Evolutionary conservation across 2,329 filamentous ascomycete species (phyloP).

Genomic region (Fonsecaea pedrosoi): DNA sequence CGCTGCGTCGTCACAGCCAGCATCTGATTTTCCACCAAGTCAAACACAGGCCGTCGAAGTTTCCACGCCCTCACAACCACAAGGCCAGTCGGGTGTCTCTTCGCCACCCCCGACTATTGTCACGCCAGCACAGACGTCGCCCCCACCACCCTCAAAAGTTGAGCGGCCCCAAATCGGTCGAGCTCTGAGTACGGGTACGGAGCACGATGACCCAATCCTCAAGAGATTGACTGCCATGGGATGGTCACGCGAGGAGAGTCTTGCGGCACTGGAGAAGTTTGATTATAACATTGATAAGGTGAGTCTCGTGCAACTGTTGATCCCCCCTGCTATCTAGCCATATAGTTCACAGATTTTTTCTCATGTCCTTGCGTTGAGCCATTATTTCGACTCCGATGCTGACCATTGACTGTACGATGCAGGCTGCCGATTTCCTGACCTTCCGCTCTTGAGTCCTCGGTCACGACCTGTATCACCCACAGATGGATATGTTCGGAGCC

Average conservation of each 20-base stretch:
- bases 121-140: conserved; percentile 14
- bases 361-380: neutral
- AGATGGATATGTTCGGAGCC: neutral
- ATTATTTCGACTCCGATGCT: neutral
- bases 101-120: conserved; percentile 11
- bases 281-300: conserved; percentile 97
- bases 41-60: conserved; percentile 11
- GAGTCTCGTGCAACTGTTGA: conserved; percentile 47
- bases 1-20: conserved; percentile 39
- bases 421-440: conserved; percentile 44
- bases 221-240: conserved; percentile 92
- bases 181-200: conserved; percentile 73
- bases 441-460: conserved; percentile 31
- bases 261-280: conserved; percentile 86
- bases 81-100: conserved; percentile 2
- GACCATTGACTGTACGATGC: conserved; percentile 4
- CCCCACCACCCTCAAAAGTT: conserved; percentile 21
- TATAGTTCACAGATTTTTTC: neutral
- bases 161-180: conserved; percentile 46
- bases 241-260: conserved; percentile 74
- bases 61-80: neutral
- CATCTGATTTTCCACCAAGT: conserved; percentile 1
- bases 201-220: conserved; percentile 88
- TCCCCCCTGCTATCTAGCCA: neutral
- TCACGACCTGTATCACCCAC: neutral